Evolutionary conservation across 805 yeast genomes (phyloP), one percentile per base, ranked within the genome.

Genomic region (Cyberlindnera misumaiensis): DNA sequence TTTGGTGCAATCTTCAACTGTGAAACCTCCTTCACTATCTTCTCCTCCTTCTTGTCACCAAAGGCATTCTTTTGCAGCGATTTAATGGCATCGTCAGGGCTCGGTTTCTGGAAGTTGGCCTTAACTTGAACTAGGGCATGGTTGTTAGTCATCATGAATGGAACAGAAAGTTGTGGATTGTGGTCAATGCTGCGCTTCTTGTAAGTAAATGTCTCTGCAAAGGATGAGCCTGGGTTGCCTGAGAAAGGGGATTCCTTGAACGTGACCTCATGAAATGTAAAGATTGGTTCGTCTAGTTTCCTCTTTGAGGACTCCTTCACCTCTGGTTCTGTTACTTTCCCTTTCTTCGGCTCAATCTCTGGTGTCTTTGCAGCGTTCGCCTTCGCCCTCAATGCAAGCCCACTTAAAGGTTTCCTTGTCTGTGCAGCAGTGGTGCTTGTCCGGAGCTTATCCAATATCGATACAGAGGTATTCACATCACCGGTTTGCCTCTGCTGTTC

Each of bases 1-100:
- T 51, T 46, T 26, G 37, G n/a, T 9, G 44, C 16, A 47, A 34
- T 47, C 36, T 35, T 44, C 36, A 28, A 41, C 35, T 40, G 29
- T 15, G 51, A 36, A 13, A 47, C 43, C 16, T 51, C 46, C 41
- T 47, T 42, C 14, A 49, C 47, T 31, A 52, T 38, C 30, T 51
- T 48, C n/a, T 50, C 47, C 14, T 49, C 52, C 8, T 34, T 39
- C 35, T 58, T 58, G 16, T 60, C 56, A 13, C 63, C 61, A 37
- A 73, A 60, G 0, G 73, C 73, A 9, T 51, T 45, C 4, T 63
- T 62, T 56, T 83, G 93, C 1, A 87, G 86, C 30, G 63, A 58
- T 36, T 73, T 52, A 3, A 83, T 69, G 35, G 68, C 58, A 52
- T 87, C 96, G 62, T 89, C 97, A 5, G 96, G 96, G 48, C 95